Evolutionary conservation across 2,329 filamentous ascomycete genomes (phyloP).

Genomic region (Trichoderma cornu-damae): DNA sequence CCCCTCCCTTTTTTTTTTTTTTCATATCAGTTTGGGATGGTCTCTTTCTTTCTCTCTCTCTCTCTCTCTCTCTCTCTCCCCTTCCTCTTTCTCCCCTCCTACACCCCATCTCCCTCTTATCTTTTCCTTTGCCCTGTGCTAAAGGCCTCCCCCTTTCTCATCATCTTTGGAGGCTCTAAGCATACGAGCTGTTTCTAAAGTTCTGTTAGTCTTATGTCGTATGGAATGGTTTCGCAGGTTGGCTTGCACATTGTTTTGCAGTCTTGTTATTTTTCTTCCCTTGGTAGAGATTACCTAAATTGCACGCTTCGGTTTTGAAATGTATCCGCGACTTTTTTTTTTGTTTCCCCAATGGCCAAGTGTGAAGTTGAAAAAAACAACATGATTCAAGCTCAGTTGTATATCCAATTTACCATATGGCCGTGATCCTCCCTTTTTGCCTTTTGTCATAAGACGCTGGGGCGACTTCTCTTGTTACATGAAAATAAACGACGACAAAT

Average conservation of each 20-base stretch:
- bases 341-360: background rate
- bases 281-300: slow-evolving; percentile 17
- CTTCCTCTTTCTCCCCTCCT: no score
- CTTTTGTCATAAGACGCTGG: no score
- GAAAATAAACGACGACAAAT: no score
- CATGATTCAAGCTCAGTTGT: background rate
- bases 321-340: background rate
- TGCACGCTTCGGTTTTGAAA: background rate
- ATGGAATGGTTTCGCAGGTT: background rate
- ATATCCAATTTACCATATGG: background rate
- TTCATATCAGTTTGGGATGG: slow-evolving; percentile 10
- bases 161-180: background rate
- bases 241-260: background rate
- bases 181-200: background rate
- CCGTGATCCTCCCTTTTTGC: no score
- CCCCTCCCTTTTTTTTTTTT: background rate
- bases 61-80: background rate
- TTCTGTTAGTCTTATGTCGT: background rate
- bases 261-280: background rate
- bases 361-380: background rate
- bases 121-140: background rate
- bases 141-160: background rate
- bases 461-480: no score
- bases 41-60: background rate
- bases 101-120: background rate